Evolutionary conservation across 495 filamentous ascomycete genomes (phyloP).

Genomic region (Penicillium taxi): DNA sequence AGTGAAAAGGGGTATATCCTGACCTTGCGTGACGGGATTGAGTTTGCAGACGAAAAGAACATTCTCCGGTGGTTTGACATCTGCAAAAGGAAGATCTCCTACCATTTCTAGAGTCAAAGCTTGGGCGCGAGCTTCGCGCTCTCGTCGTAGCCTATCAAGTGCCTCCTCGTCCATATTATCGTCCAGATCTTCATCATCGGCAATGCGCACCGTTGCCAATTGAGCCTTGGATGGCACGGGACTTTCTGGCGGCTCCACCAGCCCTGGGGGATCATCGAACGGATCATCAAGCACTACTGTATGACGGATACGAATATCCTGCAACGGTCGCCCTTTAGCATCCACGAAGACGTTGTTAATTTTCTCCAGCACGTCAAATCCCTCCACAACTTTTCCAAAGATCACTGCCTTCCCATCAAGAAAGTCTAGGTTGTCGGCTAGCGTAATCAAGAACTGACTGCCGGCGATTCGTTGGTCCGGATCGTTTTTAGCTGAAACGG

Average conservation of each 20-base stretch:
- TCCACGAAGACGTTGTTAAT: constrained; percentile 87
- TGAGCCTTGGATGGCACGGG: constrained; percentile 79
- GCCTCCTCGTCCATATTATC: constrained; percentile 71
- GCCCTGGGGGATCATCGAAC: constrained; percentile 65
- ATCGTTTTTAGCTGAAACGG: constrained; percentile 64
- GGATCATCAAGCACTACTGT: constrained; percentile 86
- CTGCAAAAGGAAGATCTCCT: constrained; percentile 93
- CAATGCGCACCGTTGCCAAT: constrained; percentile 82
- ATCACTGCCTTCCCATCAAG: constrained; percentile 87
- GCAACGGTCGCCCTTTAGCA: constrained; percentile 71
- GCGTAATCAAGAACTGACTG: constrained; percentile 85
- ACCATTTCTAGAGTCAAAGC: constrained; percentile 96
- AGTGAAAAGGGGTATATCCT: constrained; percentile 8
- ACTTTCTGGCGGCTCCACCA: constrained; percentile 68
- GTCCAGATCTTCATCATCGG: constrained; percentile 74
- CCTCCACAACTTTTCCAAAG: constrained; percentile 90
- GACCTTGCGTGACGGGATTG: constrained; percentile 86
- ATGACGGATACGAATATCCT: constrained; percentile 88
- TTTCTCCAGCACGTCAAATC: constrained; percentile 85
- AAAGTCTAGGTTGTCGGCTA: constrained; percentile 79
- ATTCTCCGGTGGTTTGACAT: constrained; percentile 96
- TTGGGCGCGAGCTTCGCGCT: constrained; percentile 89
- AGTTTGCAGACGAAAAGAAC: constrained; percentile 97
- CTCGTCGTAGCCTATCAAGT: constrained; percentile 70
- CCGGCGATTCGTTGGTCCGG: constrained; percentile 73